Base-by-base conservation (phyloP, 2,329 filamentous ascomycete genomes). In the Trichoderma sp. region DNA sequence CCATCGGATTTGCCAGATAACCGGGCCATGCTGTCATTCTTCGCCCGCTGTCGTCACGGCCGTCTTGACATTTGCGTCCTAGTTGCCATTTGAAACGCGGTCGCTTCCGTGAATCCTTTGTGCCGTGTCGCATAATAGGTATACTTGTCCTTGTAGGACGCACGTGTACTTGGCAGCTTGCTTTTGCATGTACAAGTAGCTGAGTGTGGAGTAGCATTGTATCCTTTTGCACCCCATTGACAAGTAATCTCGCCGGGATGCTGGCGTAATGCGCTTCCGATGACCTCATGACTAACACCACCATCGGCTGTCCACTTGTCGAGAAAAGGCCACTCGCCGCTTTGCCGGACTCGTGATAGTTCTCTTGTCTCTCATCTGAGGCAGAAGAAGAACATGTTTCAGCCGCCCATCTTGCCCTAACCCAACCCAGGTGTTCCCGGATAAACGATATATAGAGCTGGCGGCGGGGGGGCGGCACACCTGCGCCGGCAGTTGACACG, bases 21-120 rank as follows among this genome's bases (percentile, higher is more conserved):
- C 61, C 61, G 61, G 61, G 51, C 61, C 61, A 65, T 65, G 61
- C 51, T 65, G 61, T 65, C 61, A 65, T 65, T 28, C 34, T 30
- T 43, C 34, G 52, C 24, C 61, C 51, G 49, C 16, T 30, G 37
- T 52, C 7, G 59, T 61, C 30, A 49, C 43, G 59, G 46, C 59
- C 13, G 32, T 61, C 43, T 49, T 61, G 30, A 52, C 59, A 24
- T 52, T 49, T n/a, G 26, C 21, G 55, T 58, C 30, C 16, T 58
- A 49, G 59, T 43, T 43, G 51, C 51, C 49, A 55, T 32, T 55
- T 56, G 61, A 56, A 56, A 56, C 51, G 37, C 51, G 61, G 61
- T 55, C 24, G 34, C 61, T 18, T 49, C 46, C 24, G 49, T 18
- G 54, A n/a, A 32, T 56, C 51, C 28, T 46, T 30, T n/a, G 43